Conservation (phyloP, 768 basidiomycete genomes). For the Suillus fuscotomentosus region DNA sequence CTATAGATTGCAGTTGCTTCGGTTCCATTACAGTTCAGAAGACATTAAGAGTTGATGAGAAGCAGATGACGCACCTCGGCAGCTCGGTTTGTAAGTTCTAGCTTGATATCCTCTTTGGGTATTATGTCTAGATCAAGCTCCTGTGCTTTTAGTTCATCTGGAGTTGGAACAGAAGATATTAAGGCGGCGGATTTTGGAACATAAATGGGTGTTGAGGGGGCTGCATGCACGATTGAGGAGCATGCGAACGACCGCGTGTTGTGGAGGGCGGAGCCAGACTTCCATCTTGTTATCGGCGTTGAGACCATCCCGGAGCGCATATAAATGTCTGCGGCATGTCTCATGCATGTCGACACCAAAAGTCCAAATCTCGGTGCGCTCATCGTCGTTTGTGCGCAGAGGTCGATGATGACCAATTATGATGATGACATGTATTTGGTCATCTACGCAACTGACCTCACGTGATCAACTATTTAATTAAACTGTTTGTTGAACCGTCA, state of each 20-base stretch:
- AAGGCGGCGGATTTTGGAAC: not conserved
- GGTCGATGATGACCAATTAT: not conserved
- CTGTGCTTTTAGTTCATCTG: slow-evolving; percentile 52
- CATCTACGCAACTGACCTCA: not conserved
- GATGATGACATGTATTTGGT: too few relatives aligned
- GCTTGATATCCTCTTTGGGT: slow-evolving; percentile 48
- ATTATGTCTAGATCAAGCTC: slow-evolving; percentile 65
- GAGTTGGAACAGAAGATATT: slow-evolving; percentile 38
- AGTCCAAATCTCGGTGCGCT: not conserved
- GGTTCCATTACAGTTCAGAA: slow-evolving; percentile 9
- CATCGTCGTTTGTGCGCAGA: not conserved
- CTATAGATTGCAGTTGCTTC: slow-evolving; percentile 80
- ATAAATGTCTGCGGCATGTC: not conserved
- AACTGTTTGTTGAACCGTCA: too few relatives aligned
- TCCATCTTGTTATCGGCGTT: not conserved
- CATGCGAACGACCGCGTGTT: not conserved
- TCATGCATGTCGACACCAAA: not conserved
- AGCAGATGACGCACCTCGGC: slow-evolving; percentile 54
- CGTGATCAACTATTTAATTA: not conserved
- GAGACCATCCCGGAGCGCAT: not conserved
- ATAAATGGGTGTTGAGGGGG: not conserved
- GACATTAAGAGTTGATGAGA: not conserved
- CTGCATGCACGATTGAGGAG: not conserved
- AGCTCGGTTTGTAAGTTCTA: slow-evolving; percentile 70
- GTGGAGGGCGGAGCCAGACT: not conserved